phyloP scores from a whole-genome alignment of 257 asterid genomes.

The Perilla frutescens region DNA sequence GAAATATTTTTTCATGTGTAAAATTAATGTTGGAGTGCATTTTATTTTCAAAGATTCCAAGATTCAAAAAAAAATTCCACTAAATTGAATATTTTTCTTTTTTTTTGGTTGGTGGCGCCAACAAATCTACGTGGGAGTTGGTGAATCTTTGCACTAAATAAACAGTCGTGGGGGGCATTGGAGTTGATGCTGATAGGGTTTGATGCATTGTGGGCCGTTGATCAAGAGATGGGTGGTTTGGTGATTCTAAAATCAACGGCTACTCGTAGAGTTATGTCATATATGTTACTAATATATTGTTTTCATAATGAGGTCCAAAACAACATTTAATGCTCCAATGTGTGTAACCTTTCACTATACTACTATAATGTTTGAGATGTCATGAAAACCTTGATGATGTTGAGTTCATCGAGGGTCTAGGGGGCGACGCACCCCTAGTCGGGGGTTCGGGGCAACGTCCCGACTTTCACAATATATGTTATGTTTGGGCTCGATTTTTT shows the following conservation, averaged over 20 bases:
- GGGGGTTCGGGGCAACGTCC: too few relatives aligned
- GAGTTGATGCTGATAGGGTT: conserved; percentile 22
- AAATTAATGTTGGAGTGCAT: neutral
- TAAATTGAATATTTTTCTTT: neutral
- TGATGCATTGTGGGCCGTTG: conserved; percentile 20
- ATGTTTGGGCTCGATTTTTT: too few relatives aligned
- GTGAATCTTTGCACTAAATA: conserved; percentile 29
- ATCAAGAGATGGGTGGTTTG: conserved; percentile 3
- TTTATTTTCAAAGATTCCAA: neutral
- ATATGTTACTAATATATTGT: too few relatives aligned
- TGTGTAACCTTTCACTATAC: too few relatives aligned
- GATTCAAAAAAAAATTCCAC: neutral
- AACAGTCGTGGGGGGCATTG: neutral
- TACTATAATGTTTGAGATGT: too few relatives aligned
- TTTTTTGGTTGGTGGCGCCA: conserved; percentile 16
- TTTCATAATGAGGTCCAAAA: too few relatives aligned
- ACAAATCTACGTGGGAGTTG: conserved; percentile 20
- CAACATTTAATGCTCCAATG: too few relatives aligned
- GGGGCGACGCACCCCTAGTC: too few relatives aligned
- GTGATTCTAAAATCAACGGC: conserved; percentile 28
- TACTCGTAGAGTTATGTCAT: neutral
- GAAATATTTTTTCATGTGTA: too few relatives aligned
- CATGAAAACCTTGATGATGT: too few relatives aligned
- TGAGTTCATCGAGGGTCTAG: too few relatives aligned
- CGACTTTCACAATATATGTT: too few relatives aligned